phyloP scores from a whole-genome alignment of 495 filamentous ascomycete species.

The Haplographium delicatum region DNA sequence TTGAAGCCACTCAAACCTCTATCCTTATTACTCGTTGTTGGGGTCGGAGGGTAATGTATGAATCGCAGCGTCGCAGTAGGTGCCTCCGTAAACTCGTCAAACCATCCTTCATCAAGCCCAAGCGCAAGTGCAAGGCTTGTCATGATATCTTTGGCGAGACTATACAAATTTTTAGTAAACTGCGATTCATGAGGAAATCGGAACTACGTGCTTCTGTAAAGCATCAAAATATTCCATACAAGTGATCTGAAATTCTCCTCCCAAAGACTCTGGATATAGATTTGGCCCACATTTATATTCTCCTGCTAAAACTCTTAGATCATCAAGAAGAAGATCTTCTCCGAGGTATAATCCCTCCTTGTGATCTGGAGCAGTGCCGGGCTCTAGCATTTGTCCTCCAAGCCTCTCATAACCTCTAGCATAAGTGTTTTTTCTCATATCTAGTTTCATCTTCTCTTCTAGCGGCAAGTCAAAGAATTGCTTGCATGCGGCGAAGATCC shows the following conservation, averaged over 20 bases:
- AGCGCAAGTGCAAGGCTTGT: slow-evolving; percentile 34
- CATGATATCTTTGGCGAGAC: slow-evolving; percentile 36
- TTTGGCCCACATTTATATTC: slow-evolving; percentile 36
- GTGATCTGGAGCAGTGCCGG: slow-evolving; percentile 36
- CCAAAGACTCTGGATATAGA: slow-evolving; percentile 32
- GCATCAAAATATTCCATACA: too few relatives aligned
- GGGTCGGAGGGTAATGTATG: slow-evolving; percentile 40
- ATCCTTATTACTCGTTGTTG: slow-evolving; percentile 26
- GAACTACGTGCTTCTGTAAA: too few relatives aligned
- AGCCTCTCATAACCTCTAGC: slow-evolving; percentile 42
- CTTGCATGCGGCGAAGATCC: slow-evolving; percentile 35
- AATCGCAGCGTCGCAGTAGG: slow-evolving; percentile 29
- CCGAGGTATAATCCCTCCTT: slow-evolving; percentile 45
- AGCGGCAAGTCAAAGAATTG: slow-evolving; percentile 43
- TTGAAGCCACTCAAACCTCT: slow-evolving; percentile 24
- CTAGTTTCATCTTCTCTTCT: slow-evolving; percentile 42
- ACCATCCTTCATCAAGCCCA: slow-evolving; percentile 30
- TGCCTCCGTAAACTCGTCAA: slow-evolving; percentile 31
- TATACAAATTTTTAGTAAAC: slow-evolving; percentile 24
- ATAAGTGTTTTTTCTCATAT: slow-evolving; percentile 33
- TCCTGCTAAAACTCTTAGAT: slow-evolving; percentile 33
- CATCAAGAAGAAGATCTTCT: slow-evolving; percentile 34
- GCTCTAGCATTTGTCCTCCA: slow-evolving; percentile 39
- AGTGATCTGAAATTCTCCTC: slow-evolving; percentile 12
- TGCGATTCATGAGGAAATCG: slow-evolving; percentile 29